phyloP scores from a whole-genome alignment of 352 stramenopile species.

The Phytopythium kandeliae region DNA sequence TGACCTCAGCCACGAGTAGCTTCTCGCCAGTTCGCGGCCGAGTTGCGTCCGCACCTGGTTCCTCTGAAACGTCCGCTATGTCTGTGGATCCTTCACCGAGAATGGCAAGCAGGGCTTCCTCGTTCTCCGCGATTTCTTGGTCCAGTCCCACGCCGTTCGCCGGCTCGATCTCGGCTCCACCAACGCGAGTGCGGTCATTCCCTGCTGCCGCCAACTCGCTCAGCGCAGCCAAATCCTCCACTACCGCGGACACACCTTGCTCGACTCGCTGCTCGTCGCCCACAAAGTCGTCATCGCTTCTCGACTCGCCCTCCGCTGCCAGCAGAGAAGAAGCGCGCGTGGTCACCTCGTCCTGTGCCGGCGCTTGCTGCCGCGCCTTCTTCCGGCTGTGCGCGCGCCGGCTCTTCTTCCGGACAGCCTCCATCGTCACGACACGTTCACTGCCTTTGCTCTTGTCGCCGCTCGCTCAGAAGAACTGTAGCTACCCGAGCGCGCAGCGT shows the following conservation, averaged over 20 bases:
- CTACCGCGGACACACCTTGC: neutral
- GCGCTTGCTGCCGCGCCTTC: neutral
- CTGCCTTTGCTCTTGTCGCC: too few relatives aligned
- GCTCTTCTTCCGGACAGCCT: slow-evolving; percentile 9
- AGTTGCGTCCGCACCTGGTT: neutral
- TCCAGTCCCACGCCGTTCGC: slow-evolving; percentile 14
- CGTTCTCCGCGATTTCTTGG: slow-evolving; percentile 48
- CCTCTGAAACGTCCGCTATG: neutral
- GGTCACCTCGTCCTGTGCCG: neutral
- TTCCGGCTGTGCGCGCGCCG: neutral
- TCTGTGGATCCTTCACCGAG: slow-evolving; percentile 13
- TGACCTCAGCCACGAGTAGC: slow-evolving; percentile 18
- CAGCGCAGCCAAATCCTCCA: neutral
- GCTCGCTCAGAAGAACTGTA: neutral
- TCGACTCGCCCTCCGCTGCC: neutral
- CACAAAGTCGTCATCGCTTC: neutral
- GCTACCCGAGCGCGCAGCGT: neutral
- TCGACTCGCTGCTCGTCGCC: neutral
- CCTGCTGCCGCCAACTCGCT: slow-evolving; percentile 6
- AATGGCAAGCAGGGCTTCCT: slow-evolving; percentile 50
- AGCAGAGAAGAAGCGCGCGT: neutral
- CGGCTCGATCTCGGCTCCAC: slow-evolving; percentile 11
- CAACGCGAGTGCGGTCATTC: slow-evolving; percentile 1
- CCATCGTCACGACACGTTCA: neutral
- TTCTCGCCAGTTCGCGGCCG: slow-evolving; percentile 6